phyloP scores from a whole-genome alignment of 805 yeast species.

The Pichia heedii region DNA sequence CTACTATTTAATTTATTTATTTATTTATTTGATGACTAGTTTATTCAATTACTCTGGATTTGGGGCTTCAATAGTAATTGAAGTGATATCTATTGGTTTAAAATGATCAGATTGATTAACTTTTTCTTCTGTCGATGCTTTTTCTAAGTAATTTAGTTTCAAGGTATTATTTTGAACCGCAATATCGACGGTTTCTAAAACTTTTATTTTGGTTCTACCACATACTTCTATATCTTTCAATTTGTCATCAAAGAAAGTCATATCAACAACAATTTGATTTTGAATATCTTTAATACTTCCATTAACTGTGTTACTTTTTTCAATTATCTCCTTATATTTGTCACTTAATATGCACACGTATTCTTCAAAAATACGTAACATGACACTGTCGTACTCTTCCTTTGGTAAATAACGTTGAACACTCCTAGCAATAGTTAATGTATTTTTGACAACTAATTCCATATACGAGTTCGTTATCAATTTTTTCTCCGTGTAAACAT shows the following conservation, averaged over 20 bases:
- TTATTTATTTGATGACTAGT: too few relatives aligned
- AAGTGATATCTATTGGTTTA: too few relatives aligned
- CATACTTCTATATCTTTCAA: constrained; percentile 50
- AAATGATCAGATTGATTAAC: too few relatives aligned
- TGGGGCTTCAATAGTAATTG: too few relatives aligned
- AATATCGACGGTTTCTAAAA: too few relatives aligned
- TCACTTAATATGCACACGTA: constrained; percentile 49
- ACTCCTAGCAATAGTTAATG: constrained; percentile 53
- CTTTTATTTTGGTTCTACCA: too few relatives aligned
- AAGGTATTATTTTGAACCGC: too few relatives aligned
- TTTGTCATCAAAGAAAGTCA: constrained; percentile 56
- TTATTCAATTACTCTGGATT: too few relatives aligned
- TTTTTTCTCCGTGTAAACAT: not conserved
- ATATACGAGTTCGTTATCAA: constrained; percentile 45
- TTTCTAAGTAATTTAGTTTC: too few relatives aligned
- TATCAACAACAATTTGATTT: constrained; percentile 36
- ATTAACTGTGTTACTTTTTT: constrained; percentile 44
- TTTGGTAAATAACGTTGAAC: constrained; percentile 49
- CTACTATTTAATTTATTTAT: too few relatives aligned
- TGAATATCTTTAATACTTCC: constrained; percentile 29
- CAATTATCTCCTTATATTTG: constrained; percentile 37
- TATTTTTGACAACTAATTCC: constrained; percentile 58
- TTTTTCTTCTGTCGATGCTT: too few relatives aligned
- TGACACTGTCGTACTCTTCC: constrained; percentile 34
- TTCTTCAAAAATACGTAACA: constrained; percentile 45